These are phyloP conservation scores for Artemisia argyi DNA, from an alignment of 129 eudicot species.

Conservation along the genomic window DNA sequence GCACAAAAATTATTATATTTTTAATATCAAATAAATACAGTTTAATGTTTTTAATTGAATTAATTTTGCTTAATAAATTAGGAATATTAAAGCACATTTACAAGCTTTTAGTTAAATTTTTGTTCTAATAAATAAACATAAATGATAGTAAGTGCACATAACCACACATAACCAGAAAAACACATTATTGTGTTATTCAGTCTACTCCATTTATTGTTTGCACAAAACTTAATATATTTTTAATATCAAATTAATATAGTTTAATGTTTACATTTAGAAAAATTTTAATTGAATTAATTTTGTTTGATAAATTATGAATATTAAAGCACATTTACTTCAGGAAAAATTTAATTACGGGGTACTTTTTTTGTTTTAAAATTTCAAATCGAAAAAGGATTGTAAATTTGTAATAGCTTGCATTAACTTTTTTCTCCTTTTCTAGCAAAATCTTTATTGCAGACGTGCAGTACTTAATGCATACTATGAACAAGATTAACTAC, in stretches of 20 bases:
- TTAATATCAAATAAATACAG: conserved; percentile 9
- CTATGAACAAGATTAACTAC: too few species aligned
- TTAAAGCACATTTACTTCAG: conserved; percentile 13
- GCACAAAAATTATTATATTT: background rate
- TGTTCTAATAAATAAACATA: too few species aligned
- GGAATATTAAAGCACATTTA: conserved; percentile 14
- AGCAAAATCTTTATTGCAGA: too few species aligned
- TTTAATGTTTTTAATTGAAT: conserved; percentile 20
- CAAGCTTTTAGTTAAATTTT: background rate
- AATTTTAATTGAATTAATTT: conserved; percentile 10
- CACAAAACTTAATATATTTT: background rate
- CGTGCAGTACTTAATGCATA: too few species aligned
- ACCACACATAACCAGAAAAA: too few species aligned
- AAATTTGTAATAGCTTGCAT: too few species aligned
- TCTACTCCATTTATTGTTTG: conserved; percentile 20
- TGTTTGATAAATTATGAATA: background rate
- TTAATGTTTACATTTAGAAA: conserved; percentile 9
- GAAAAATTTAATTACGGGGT: too few species aligned
- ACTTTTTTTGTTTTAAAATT: too few species aligned
- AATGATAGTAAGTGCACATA: too few species aligned
- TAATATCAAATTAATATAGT: conserved; percentile 13
- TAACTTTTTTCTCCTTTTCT: too few species aligned
- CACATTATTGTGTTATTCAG: too few species aligned
- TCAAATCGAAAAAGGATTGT: too few species aligned
- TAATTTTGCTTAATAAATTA: background rate